phyloP scores from a whole-genome alignment of 2,329 filamentous ascomycete genomes.

The Sphaerulina vaccinii region DNA sequence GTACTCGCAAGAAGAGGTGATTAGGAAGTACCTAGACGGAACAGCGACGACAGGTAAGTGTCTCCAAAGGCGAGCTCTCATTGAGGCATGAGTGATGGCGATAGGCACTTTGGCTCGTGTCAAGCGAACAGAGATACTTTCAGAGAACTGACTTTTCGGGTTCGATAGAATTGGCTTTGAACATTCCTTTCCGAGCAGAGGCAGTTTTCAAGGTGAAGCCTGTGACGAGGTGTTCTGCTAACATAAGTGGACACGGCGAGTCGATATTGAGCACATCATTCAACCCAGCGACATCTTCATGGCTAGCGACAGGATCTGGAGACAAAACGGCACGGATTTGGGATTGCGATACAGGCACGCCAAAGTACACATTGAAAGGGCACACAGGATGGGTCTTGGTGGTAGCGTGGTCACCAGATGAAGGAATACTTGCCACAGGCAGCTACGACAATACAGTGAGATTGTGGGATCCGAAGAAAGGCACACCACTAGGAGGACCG shows the following conservation, averaged over 20 bases:
- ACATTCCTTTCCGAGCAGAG: conserved; percentile 71
- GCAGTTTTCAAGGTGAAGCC: conserved; percentile 91
- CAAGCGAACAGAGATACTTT: not conserved
- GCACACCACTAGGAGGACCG: conserved; percentile 67
- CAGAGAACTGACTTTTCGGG: not conserved
- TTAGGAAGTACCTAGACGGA: conserved; percentile 49
- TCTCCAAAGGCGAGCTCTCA: not conserved
- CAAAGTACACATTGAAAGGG: conserved; percentile 78
- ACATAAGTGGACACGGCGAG: conserved; percentile 87
- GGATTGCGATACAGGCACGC: conserved; percentile 92
- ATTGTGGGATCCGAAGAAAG: conserved; percentile 82
- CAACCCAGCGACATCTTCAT: conserved; percentile 72
- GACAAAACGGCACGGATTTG: conserved; percentile 90
- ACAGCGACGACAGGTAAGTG: conserved; percentile 30
- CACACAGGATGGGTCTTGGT: conserved; percentile 89
- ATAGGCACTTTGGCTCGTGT: too few relatives aligned
- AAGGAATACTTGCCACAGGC: conserved; percentile 76
- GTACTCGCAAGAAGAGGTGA: conserved; percentile 37
- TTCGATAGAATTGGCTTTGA: conserved; percentile 59
- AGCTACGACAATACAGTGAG: conserved; percentile 92
- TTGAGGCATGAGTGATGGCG: too few relatives aligned
- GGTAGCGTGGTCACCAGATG: conserved; percentile 84
- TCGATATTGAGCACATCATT: conserved; percentile 85
- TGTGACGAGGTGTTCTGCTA: conserved; percentile 83
- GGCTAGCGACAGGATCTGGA: conserved; percentile 83